phyloP scores from a whole-genome alignment of 2,329 filamentous ascomycete species.

The Fusarium nanum region DNA sequence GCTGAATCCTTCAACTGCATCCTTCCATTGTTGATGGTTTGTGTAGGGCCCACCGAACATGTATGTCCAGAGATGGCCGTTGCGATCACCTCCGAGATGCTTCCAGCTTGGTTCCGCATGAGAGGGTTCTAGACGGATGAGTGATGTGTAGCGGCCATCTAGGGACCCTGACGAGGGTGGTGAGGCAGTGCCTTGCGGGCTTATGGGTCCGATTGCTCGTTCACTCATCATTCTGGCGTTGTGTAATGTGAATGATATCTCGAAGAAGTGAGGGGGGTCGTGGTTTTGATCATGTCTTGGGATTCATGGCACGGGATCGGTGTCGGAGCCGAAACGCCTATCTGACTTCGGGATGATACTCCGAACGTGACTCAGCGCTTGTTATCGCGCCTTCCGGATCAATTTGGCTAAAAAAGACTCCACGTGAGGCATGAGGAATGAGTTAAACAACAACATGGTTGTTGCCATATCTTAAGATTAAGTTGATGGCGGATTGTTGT shows the following conservation, averaged over 20 bases:
- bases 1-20: constrained; percentile 37
- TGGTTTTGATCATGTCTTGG: not conserved
- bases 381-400: constrained; percentile 9
- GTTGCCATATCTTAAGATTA: not conserved
- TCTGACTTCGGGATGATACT: constrained; percentile 2
- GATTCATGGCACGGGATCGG: not conserved
- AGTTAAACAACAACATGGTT: not conserved
- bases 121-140: constrained; percentile 45
- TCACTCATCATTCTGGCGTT: constrained; percentile 11
- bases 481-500: not conserved
- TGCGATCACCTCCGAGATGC: constrained; percentile 50
- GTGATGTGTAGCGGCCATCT: constrained; percentile 48
- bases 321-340: constrained; percentile 1
- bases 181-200: constrained; percentile 24
- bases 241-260: not conserved
- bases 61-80: constrained; percentile 52
- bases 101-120: constrained; percentile 49
- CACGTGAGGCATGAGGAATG: constrained; percentile 1
- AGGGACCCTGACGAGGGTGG: constrained; percentile 40
- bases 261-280: not conserved
- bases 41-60: constrained; percentile 46
- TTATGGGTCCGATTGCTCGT: constrained; percentile 37
- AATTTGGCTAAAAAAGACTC: too few species aligned
- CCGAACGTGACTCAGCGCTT: constrained; percentile 21
- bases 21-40: constrained; percentile 35